These are phyloP conservation scores for Aspergillus wentii DNA, from an alignment of 495 filamentous ascomycete genomes.

Conservation along the genomic window DNA sequence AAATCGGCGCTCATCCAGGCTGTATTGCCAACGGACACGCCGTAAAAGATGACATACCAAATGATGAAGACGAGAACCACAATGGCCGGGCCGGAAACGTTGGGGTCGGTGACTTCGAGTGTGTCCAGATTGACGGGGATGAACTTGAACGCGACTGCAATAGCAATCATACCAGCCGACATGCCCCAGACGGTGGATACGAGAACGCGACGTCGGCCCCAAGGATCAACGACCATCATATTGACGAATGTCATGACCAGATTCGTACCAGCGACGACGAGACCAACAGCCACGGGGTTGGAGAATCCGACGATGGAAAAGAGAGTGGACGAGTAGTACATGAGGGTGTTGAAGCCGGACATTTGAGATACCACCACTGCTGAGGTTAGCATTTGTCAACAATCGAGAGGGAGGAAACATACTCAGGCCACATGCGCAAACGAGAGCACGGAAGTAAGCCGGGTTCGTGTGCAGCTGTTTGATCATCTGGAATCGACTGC, in stretches of 20 bases:
- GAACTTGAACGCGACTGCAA: conserved; percentile 45
- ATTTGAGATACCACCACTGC: conserved; percentile 46
- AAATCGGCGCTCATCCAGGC: conserved; percentile 50
- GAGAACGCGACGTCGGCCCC: conserved; percentile 46
- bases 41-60: conserved; percentile 44
- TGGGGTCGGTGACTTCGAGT: conserved; percentile 14
- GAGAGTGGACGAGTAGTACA: conserved; percentile 50
- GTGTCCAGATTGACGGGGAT: conserved; percentile 40
- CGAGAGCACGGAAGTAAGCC: conserved; percentile 42
- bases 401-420: too few relatives aligned
- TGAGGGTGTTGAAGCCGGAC: conserved; percentile 45
- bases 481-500: conserved; percentile 30
- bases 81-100: conserved; percentile 32
- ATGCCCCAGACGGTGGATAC: conserved; percentile 47
- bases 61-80: conserved; percentile 45
- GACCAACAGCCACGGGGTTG: conserved; percentile 46
- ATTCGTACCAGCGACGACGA: conserved; percentile 48
- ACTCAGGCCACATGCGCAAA: conserved; percentile 46
- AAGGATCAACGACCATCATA: conserved; percentile 42
- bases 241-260: conserved; percentile 50
- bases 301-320: conserved; percentile 49
- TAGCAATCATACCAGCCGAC: conserved; percentile 32
- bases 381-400: too few relatives aligned
- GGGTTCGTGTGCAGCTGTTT: conserved; percentile 44
- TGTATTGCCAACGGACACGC: conserved; percentile 40